Evolutionary conservation across 2,329 filamentous ascomycete genomes (phyloP).

Genomic region (Aspergillus sp.): DNA sequence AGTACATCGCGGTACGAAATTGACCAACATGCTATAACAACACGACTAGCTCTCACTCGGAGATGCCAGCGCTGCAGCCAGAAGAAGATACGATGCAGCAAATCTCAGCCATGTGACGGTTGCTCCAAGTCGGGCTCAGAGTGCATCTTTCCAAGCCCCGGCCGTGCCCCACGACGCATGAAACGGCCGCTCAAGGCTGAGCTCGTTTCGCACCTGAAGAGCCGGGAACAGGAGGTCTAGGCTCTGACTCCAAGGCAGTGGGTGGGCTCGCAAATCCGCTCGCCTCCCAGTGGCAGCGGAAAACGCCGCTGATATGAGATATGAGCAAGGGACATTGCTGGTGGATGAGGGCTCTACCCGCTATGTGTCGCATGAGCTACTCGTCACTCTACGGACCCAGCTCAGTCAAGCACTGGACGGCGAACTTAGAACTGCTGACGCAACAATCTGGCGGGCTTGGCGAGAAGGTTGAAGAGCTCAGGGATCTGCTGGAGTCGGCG

Average conservation of each 20-base stretch:
- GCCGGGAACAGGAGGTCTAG: slow-evolving; percentile 65
- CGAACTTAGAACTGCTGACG: background rate
- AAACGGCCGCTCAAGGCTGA: slow-evolving; percentile 63
- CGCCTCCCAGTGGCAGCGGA: slow-evolving; percentile 10
- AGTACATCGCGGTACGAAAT: too few relatives aligned
- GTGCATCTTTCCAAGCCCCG: slow-evolving; percentile 65
- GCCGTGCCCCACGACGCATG: slow-evolving; percentile 62
- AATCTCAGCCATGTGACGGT: slow-evolving; percentile 52
- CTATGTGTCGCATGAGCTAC: slow-evolving; percentile 66
- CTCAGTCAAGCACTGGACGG: slow-evolving; percentile 36
- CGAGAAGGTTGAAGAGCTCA: slow-evolving; percentile 62
- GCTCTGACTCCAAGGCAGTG: slow-evolving; percentile 11
- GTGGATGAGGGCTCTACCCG: slow-evolving; percentile 63
- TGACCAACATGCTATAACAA: too few relatives aligned
- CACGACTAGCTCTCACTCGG: slow-evolving; percentile 23
- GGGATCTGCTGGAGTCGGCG: slow-evolving; percentile 61
- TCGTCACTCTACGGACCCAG: slow-evolving; percentile 65
- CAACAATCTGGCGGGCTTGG: slow-evolving; percentile 10
- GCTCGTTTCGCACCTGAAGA: slow-evolving; percentile 61
- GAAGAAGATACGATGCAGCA: slow-evolving; percentile 54
- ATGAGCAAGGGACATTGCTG: slow-evolving; percentile 61
- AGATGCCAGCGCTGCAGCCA: slow-evolving; percentile 54
- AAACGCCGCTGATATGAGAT: slow-evolving; percentile 35
- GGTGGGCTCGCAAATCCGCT: slow-evolving; percentile 13
- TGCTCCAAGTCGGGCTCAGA: slow-evolving; percentile 57